These are phyloP conservation scores for Reutealis trisperma DNA, from an alignment of 345 rosid species.

Conservation along the genomic window DNA sequence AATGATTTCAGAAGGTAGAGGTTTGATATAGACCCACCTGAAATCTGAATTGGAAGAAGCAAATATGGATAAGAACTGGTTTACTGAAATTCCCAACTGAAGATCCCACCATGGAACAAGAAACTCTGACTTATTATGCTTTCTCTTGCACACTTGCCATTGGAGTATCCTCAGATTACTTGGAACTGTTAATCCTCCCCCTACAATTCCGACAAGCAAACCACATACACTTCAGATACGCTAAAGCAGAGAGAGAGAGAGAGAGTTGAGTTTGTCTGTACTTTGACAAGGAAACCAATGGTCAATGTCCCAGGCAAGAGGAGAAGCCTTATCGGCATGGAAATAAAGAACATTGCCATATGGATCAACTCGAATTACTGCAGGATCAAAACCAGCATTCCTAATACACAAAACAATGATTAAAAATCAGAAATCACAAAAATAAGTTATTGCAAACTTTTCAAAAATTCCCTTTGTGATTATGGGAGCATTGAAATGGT, in stretches of 20 bases:
- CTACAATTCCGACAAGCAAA: conserved; percentile 35
- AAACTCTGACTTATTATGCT: conserved; percentile 75
- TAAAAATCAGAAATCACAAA: conserved; percentile 15
- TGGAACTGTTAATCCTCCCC: conserved; percentile 95
- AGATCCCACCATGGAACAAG: conserved; percentile 99
- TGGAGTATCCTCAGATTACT: conserved; percentile 87
- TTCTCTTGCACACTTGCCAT: conserved; percentile 87
- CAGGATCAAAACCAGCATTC: conserved; percentile 97
- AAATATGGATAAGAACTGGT: conserved; percentile 80
- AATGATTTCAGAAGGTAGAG: conserved; percentile 6
- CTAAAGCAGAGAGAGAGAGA: background rate
- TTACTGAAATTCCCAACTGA: conserved; percentile 85
- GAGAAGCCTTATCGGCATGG: conserved; percentile 95
- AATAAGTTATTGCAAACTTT: background rate
- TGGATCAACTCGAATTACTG: conserved; percentile 75
- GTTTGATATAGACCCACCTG: conserved; percentile 44
- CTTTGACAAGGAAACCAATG: conserved; percentile 98
- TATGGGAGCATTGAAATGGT: background rate
- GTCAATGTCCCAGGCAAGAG: conserved; percentile 94
- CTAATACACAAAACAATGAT: conserved; percentile 37
- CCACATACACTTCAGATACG: background rate
- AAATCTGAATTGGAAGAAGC: conserved; percentile 84
- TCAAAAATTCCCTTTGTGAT: background rate
- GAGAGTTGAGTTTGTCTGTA: conserved; percentile 21
- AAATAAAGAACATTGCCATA: conserved; percentile 87